Evolutionary conservation across 805 yeast genomes (phyloP), one percentile per base, ranked within the genome.

Genomic region (Yarrowia hollandica): DNA sequence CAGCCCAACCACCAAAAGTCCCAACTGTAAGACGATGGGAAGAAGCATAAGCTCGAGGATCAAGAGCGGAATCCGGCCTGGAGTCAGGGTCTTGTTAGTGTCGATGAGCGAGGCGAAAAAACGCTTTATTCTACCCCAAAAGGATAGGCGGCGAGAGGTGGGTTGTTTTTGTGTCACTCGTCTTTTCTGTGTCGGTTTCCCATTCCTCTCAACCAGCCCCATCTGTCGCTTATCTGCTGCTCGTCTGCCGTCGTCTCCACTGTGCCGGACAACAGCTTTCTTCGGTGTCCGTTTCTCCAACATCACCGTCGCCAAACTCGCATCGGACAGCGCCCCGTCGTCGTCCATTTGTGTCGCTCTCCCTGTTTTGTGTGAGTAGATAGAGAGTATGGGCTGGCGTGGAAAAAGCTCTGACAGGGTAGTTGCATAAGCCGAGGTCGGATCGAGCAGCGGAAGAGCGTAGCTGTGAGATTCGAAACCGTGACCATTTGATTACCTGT

Each of bases 401-500:
- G 48, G 48, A 41, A 18, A 26, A 41, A 26, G 48, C 33, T 10
- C 11, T 25, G 16, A 41, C 48, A 41, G 48, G 48, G 48, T 11
- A 12, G 12, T 25, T 41, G 48, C 48, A 41, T 41, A 10, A 38
- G 46, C 48, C 48, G 48, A 41, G 48, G 48, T 41, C n/a, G n/a
- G n/a, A n/a, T n/a, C n/a, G n/a, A n/a, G n/a, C n/a, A n/a, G n/a
- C n/a, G n/a, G n/a, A n/a, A n/a, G n/a, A n/a, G n/a, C n/a, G n/a
- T n/a, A n/a, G n/a, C n/a, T n/a, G n/a, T n/a, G n/a, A n/a, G n/a
- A n/a, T n/a, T n/a, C n/a, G n/a, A n/a, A n/a, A n/a, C n/a, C n/a
- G n/a, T n/a, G n/a, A n/a, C n/a, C n/a, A n/a, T n/a, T n/a, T n/a
- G n/a, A n/a, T n/a, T n/a, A n/a, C n/a, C n/a, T n/a, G n/a, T n/a